Base-by-base conservation (phyloP, 176 grass and related monocot genomes). In the Oryza meridionalis region DNA sequence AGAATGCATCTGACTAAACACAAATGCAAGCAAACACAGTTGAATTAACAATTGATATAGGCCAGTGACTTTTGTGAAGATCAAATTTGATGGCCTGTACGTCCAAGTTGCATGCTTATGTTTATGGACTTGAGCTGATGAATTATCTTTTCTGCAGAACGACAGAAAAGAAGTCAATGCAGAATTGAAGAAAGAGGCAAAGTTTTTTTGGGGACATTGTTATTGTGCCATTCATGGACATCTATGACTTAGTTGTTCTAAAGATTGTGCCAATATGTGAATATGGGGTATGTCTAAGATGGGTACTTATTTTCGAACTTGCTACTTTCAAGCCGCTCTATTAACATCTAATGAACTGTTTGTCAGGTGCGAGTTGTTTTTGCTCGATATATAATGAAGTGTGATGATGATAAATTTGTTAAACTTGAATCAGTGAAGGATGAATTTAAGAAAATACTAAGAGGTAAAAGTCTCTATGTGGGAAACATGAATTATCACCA, bases 401-500 rank as follows among this genome's bases (percentile, higher is more conserved):
- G 93, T 1, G 96, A 99, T 66, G 96, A 99, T 89, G 96, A 99
- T 86, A 99, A 72, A 31, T 99, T 99, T 84, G 75, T 96, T 65
- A 99, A 91, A 88, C 75, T 99, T 84, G 88, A 92, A 64, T 88
- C 93, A 37, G 93, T 99, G 55, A 84, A 94, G 84, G 24, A 77
- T 77, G 91, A 94, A 86, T 68, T 99, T 61, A 94, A 77, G 73
- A 99, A 92, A 89, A 77, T 92, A 53, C 59, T 62, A 11, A 80
- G 66, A 2, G 77, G 78, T 67, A 85, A 73, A 91, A 96, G 93
- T 80, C 65, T 99, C 3, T 99, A 99, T 82, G 62, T 96, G 13
- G 96, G 96, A 27, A 99, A 99, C 67, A 94, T 99, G 81, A 99
- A 99, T 83, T 99, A 90, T 66, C 87, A 95, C 81, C 96, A 99